phyloP scores from a whole-genome alignment of 2,329 filamentous ascomycete genomes.

The Esteya vermicola region DNA sequence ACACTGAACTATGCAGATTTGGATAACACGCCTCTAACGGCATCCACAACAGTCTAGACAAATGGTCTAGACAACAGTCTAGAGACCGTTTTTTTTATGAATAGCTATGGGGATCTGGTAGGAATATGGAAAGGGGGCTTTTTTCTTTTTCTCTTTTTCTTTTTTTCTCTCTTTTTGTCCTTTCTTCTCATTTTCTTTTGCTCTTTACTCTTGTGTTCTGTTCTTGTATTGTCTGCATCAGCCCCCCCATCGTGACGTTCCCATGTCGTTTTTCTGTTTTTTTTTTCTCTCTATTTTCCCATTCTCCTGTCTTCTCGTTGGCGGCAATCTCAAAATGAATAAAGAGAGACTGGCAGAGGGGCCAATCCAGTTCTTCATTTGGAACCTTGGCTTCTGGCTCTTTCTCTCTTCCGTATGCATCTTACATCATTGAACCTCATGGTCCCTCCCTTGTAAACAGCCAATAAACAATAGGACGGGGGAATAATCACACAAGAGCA shows the following conservation, averaged over 20 bases:
- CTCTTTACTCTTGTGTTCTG: too few relatives aligned
- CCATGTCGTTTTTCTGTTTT: background rate
- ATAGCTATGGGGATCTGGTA: background rate
- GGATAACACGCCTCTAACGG: slow-evolving; percentile 26
- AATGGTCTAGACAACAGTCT: background rate
- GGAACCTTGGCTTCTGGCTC: too few relatives aligned
- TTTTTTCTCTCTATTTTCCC: background rate
- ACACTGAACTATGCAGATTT: slow-evolving; percentile 48
- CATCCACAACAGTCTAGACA: background rate
- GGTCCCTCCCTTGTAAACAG: too few relatives aligned
- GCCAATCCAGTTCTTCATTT: too few relatives aligned
- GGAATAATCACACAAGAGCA: too few relatives aligned
- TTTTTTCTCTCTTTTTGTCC: background rate
- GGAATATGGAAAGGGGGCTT: background rate
- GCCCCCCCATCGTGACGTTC: too few relatives aligned
- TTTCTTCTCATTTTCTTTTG: too few relatives aligned
- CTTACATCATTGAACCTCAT: too few relatives aligned
- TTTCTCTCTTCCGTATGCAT: too few relatives aligned
- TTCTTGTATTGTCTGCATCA: too few relatives aligned
- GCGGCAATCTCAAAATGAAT: background rate
- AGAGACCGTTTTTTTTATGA: background rate
- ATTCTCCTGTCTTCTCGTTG: background rate
- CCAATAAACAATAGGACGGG: too few relatives aligned
- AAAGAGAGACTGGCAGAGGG: too few relatives aligned
- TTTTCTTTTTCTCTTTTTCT: background rate